Evolutionary conservation across 176 grass and related monocot genomes (phyloP), one percentile per base, ranked within the genome.

Genomic region (Ampelocalamus luodianensis): DNA sequence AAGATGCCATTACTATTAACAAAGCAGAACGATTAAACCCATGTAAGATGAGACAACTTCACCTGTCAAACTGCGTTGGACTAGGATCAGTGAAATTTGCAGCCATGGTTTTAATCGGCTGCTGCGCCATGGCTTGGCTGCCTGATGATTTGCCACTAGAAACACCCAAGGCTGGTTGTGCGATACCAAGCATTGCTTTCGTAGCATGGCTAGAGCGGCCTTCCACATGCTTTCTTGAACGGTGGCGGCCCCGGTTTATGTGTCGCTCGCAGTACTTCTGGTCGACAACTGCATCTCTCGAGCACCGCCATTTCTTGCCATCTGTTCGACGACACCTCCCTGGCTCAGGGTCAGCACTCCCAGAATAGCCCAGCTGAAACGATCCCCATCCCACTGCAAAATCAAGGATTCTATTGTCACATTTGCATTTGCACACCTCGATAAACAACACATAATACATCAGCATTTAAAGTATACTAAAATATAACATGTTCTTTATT

Each of bases 151-250:
- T 71, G 66, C 72, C 67, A 78, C 84, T 77, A 72, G 89, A 53
- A 82, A 76, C 77, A 75, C 64, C 49, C 79, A 72, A 53, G 64
- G 66, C 22, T 79, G 84, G 69, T 66, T 82, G 81, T 85, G 79
- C 71, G 59, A 74, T 79, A 45, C 49, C 27, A 34, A 54, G 14
- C 48, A 34, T 54, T 54, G 27, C 16, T 54, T 75, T 75, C 5
- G 12, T 6, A 16, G 29, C 17, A 75, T 75, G 72, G 49, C 27
- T 55, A 54, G 72, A 26, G 69, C 77, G 92, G 91, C 87, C 79
- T 97, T 97, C 95, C 95, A 97, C 95, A 97, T 92, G 95, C 95
- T 97, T 97, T 97, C 95, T 97, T 93, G 94, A 96, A 93, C 93
- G 92, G 53, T 95, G 80, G 87, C 87, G 82, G 50, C 87, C 91